Conservation (phyloP, 2,329 filamentous ascomycete species). For the Aureobasidium sp. region DNA sequence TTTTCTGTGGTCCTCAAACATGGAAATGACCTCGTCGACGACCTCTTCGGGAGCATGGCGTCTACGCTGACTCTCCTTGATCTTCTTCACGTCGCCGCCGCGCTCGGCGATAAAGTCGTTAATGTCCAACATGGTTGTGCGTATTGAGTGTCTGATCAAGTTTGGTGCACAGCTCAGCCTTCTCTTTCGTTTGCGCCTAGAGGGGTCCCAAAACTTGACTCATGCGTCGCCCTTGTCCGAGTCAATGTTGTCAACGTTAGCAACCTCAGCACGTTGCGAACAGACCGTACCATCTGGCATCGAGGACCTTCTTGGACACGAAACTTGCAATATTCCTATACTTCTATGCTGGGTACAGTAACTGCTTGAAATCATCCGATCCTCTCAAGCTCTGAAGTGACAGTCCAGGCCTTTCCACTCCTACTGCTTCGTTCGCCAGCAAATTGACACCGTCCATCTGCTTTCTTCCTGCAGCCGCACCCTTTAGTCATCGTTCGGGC, state of each 20-base stretch:
- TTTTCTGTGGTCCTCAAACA: constrained; percentile 78
- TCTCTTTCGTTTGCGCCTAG: not conserved
- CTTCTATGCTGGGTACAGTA: no score
- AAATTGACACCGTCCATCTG: not conserved
- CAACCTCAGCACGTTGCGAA: not conserved
- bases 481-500: not conserved
- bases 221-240: not conserved
- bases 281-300: not conserved
- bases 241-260: not conserved
- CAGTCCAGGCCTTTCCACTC: not conserved
- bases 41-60: constrained; percentile 71
- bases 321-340: not conserved
- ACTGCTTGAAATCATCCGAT: not conserved
- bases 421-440: not conserved
- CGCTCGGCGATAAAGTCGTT: constrained; percentile 60
- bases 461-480: not conserved
- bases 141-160: not conserved
- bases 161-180: not conserved
- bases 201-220: constrained; percentile 5
- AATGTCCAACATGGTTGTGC: constrained; percentile 33
- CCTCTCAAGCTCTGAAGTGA: not conserved
- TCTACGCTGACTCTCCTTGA: constrained; percentile 82
- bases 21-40: constrained; percentile 81
- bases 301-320: not conserved
- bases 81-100: constrained; percentile 83